phyloP scores from a whole-genome alignment of 805 yeast species.

The Wickerhamomyces hampshirensis region DNA sequence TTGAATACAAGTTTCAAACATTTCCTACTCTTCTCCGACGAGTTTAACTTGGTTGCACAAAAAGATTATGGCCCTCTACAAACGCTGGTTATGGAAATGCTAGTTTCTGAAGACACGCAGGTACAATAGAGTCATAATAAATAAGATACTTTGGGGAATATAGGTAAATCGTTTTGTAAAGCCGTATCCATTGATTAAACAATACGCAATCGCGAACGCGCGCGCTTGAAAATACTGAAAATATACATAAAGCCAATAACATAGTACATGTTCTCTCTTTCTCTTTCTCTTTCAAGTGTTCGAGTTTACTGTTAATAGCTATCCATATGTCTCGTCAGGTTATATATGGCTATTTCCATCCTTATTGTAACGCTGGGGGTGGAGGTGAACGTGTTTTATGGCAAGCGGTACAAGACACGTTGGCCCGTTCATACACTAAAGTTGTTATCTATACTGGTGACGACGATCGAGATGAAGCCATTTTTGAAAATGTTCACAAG shows the following conservation, averaged over 20 bases:
- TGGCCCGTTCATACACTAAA: conserved; percentile 43
- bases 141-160: not conserved
- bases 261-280: too few species aligned
- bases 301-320: too few species aligned
- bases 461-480: conserved; percentile 41
- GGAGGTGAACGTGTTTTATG: conserved; percentile 97
- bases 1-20: conserved; percentile 93
- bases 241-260: too few species aligned
- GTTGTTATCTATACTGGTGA: conserved; percentile 75
- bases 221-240: too few species aligned
- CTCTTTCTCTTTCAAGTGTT: too few species aligned
- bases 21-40: conserved; percentile 80
- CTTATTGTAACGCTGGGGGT: conserved; percentile 93
- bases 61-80: conserved; percentile 92
- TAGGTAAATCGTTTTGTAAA: not conserved
- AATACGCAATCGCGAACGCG: not conserved
- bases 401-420: conserved; percentile 81
- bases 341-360: conserved; percentile 92
- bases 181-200: not conserved
- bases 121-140: too few species aligned
- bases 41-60: conserved; percentile 69
- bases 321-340: too few species aligned
- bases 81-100: conserved; percentile 59
- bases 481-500: conserved; percentile 45
- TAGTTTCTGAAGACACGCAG: conserved; percentile 12